Conservation (phyloP, 768 basidiomycete species). For the Chiua virens region DNA sequence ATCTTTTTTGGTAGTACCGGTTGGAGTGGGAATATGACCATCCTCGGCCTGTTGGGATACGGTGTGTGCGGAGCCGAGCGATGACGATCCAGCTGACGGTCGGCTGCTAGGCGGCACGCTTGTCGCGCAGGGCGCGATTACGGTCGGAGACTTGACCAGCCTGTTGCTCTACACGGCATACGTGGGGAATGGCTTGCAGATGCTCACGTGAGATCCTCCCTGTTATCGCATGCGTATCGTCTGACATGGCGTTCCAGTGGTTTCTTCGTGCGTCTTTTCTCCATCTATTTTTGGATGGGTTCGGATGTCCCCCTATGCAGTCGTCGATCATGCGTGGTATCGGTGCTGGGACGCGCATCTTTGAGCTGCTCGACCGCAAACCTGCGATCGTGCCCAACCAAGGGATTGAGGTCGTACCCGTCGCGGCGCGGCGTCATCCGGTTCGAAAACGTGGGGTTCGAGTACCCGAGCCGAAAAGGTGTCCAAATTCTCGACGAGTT, state of each 20-base stretch:
- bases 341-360: conserved; percentile 91
- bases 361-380: conserved; percentile 82
- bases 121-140: conserved; percentile 83
- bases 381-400: conserved; percentile 68
- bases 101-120: conserved; percentile 73
- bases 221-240: background rate
- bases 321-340: conserved; percentile 96
- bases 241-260: conserved; percentile 25
- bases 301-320: conserved; percentile 35
- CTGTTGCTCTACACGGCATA: conserved; percentile 89
- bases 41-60: conserved; percentile 87
- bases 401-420: conserved; percentile 57
- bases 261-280: conserved; percentile 37
- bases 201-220: conserved; percentile 61
- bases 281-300: background rate
- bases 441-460: conserved; percentile 84
- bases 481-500: conserved; percentile 82
- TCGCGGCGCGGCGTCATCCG: conserved; percentile 66
- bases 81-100: background rate
- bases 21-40: conserved; percentile 91
- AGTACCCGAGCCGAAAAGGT: conserved; percentile 85
- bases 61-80: conserved; percentile 45
- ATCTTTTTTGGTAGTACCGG: conserved; percentile 93
- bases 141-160: conserved; percentile 90
- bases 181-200: conserved; percentile 76